Evolutionary conservation across 345 rosid species (phyloP).

Genomic region (Clausena lansium): DNA sequence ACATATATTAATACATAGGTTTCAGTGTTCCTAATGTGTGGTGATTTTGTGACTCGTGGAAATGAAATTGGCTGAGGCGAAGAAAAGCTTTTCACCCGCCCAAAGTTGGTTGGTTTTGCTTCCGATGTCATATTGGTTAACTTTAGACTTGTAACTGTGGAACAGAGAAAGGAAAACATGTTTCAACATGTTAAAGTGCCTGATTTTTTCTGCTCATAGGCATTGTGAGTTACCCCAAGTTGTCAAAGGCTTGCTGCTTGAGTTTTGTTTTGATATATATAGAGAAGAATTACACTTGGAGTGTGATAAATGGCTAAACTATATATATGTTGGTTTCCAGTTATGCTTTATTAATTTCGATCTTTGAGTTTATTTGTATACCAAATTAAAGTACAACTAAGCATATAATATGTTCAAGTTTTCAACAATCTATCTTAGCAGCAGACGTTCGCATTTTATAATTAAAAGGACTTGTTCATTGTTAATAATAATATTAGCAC

Average conservation of each 20-base stretch:
- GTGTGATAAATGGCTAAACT: background rate
- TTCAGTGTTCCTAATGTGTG: background rate
- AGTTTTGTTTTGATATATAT: background rate
- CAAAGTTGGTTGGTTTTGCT: background rate
- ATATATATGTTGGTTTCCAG: background rate
- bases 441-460: too few relatives aligned
- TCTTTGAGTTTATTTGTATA: background rate
- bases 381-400: too few relatives aligned
- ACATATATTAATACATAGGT: background rate
- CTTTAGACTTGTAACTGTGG: background rate
- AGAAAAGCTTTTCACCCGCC: conserved; percentile 23
- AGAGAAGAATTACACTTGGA: background rate
- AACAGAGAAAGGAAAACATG: background rate
- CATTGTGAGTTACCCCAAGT: too few relatives aligned
- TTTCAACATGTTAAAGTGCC: too few relatives aligned
- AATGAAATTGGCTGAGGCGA: conserved; percentile 25
- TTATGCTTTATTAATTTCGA: background rate
- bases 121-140: background rate
- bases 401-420: too few relatives aligned
- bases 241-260: background rate
- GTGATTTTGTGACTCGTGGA: background rate
- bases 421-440: too few relatives aligned
- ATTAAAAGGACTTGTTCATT: too few relatives aligned
- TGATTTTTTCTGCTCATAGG: background rate
- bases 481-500: background rate